Percentiles rank a stretch among this genome's conserved stretches.
Conservation (phyloP, 306 rosid genomes). For the Fagus sylvatica region DNA sequence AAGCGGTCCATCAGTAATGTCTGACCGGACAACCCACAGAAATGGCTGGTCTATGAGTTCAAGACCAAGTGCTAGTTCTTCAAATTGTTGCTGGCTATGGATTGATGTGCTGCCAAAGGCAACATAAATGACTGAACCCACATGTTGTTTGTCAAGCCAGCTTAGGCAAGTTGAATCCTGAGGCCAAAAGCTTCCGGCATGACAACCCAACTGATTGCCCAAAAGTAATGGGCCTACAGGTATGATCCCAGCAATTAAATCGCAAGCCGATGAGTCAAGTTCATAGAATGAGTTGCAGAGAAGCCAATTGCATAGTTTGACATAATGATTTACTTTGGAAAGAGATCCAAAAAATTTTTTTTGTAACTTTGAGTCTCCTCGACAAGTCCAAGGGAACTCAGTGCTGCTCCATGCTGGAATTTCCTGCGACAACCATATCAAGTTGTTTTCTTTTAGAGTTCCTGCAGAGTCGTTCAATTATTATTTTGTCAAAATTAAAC, state of each 20-base stretch:
- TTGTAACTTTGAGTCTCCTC: slow-evolving; percentile 4
- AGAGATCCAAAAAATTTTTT: background rate
- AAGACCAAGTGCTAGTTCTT: no score
- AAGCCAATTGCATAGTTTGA: slow-evolving; percentile 2
- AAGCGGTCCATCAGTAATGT: no score
- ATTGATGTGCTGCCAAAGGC: background rate
- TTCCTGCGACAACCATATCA: background rate
- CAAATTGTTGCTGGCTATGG: no score
- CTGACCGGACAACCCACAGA: no score
- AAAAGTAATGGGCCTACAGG: slow-evolving; percentile 20
- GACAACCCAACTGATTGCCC: background rate
- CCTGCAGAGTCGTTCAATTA: background rate
- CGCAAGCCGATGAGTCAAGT: slow-evolving; percentile 5
- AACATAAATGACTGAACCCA: slow-evolving; percentile 18
- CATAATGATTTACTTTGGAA: background rate
- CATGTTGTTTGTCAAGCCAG: background rate
- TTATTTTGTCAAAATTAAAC: no score
- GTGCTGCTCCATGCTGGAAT: background rate
- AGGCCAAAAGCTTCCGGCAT: no score
- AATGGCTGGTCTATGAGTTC: no score
- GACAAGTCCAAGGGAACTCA: slow-evolving; percentile 4
- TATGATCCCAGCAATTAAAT: slow-evolving; percentile 8
- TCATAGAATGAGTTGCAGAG: slow-evolving; percentile 30
- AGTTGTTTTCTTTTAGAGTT: background rate
- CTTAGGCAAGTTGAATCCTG: no score